Evolutionary conservation across 768 basidiomycete species (phyloP), one percentile per base, ranked within the genome.

Genomic region (Phylloporus arenicola): DNA sequence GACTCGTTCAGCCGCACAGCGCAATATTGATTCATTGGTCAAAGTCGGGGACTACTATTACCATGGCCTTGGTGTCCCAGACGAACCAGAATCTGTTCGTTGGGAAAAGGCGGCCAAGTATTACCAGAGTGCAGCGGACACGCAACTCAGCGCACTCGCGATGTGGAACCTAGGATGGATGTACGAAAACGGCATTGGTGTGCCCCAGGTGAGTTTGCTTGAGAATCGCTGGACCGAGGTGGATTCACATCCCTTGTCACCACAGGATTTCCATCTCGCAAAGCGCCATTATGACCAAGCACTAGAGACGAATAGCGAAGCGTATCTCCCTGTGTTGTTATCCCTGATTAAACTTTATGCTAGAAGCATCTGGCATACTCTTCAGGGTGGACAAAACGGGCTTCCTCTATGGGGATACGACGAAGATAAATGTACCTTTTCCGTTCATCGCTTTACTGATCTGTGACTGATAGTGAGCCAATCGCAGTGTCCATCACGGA

Each of bases 91-190:
- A 57, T 60, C 72, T 1, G 61, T 74, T 17, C 79, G 88, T 16
- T 82, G 83, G 64, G 93, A 95, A 65, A 92, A 92, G 58, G 96
- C 96, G 0, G 93, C 89, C 1, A 82, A 85, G 24, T 97, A 90
- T 64, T 99, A 99, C 61, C 92, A 90, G 63, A 87, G 89, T 27
- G 96, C 96, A 4, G 92, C 90, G 2, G 92, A 93, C 56, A 94
- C 91, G 2, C 90, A 94, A 53, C 58, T 87, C 59, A 96, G 92
- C 58, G 92, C 96, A 1, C 74, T 98, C 55, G 93, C 96, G 1
- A 91, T 96, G 84, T 97, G 92, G 92, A 96, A 97, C 62, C 71
- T 98, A 11, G 96, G 95, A 2, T 97, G 91, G 90, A 98, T 98
- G 96, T 98, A 97, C 66, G 95, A 98, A 71, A 91, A 92, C 59